phyloP scores from a whole-genome alignment of 1,284 basidiomycete genomes.

The Earliella scabrosa region DNA sequence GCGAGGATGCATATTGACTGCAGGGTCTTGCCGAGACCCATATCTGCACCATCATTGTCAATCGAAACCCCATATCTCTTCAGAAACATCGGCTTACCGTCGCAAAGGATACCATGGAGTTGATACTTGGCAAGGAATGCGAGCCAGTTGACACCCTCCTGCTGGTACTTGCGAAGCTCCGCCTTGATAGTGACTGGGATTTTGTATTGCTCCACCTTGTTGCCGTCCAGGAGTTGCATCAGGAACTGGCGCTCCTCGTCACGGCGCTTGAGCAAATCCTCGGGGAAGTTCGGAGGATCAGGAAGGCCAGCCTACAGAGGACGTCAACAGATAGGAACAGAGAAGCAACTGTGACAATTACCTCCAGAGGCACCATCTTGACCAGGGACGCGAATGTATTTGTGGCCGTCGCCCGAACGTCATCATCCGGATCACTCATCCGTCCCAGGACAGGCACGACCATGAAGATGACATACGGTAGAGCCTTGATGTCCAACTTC shows the following conservation, averaged over 20 bases:
- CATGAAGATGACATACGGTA: conserved; percentile 98
- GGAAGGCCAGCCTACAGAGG: conserved; percentile 85
- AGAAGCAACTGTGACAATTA: conserved; percentile 37
- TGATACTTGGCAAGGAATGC: conserved; percentile 98
- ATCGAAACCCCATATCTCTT: too few relatives aligned
- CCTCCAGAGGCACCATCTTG: conserved; percentile 98
- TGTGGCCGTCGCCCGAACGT: conserved; percentile 90
- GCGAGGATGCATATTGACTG: conserved; percentile 98
- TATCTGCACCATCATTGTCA: too few relatives aligned
- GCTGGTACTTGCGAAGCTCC: conserved; percentile 96
- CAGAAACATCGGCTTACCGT: conserved; percentile 83
- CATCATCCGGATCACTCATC: conserved; percentile 96
- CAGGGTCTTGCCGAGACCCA: conserved; percentile 98
- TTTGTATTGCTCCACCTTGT: conserved; percentile 90
- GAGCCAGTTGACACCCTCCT: conserved; percentile 98
- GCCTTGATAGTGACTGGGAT: conserved; percentile 93
- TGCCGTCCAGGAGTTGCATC: conserved; percentile 92
- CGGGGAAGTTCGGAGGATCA: conserved; percentile 92
- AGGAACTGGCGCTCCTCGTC: conserved; percentile 93
- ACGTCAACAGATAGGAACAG: neutral
- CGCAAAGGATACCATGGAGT: conserved; percentile 97
- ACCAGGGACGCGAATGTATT: conserved; percentile 98
- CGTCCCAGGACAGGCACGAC: conserved; percentile 95
- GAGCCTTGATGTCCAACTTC: conserved; percentile 89
- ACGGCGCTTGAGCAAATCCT: conserved; percentile 86